Evolutionary conservation across 2,329 filamentous ascomycete species (phyloP).

Genomic region (Aspergillus persii): DNA sequence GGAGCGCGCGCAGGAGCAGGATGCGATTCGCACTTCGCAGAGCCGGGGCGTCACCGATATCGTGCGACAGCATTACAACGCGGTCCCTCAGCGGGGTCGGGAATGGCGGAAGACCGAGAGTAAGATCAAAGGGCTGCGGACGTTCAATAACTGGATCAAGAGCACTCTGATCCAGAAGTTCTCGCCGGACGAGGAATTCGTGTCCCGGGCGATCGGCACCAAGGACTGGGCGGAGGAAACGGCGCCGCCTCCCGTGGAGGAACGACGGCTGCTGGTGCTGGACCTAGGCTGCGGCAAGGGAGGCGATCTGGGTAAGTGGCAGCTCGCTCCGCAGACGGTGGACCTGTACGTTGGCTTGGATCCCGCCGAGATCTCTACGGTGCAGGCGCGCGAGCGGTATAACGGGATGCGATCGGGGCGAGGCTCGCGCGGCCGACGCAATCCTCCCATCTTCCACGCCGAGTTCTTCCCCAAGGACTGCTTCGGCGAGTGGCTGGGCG

Average conservation of each 20-base stretch:
- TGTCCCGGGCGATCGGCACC: slow-evolving; percentile 49
- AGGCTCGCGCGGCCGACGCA: slow-evolving; percentile 54
- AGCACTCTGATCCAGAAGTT: slow-evolving; percentile 97
- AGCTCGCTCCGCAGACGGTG: slow-evolving; percentile 86
- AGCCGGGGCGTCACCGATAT: slow-evolving; percentile 73
- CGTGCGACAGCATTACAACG: slow-evolving; percentile 92
- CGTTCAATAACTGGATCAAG: slow-evolving; percentile 99
- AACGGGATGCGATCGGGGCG: slow-evolving; percentile 63
- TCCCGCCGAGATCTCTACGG: slow-evolving; percentile 86
- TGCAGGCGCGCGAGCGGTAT: slow-evolving; percentile 85
- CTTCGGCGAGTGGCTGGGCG: slow-evolving; percentile 78
- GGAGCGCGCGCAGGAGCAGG: slow-evolving; percentile 41
- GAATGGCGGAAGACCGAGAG: slow-evolving; percentile 95
- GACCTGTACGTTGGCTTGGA: slow-evolving; percentile 92
- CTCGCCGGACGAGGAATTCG: slow-evolving; percentile 73
- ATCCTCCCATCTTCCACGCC: slow-evolving; percentile 69
- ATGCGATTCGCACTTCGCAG: slow-evolving; percentile 34
- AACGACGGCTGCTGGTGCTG: slow-evolving; percentile 71
- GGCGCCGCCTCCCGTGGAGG: slow-evolving; percentile 29
- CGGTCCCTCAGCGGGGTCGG: slow-evolving; percentile 85
- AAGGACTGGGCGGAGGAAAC: slow-evolving; percentile 45
- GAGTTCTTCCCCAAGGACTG: slow-evolving; percentile 91
- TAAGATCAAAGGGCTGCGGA: slow-evolving; percentile 88
- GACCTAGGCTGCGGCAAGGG: slow-evolving; percentile 97
- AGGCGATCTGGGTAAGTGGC: slow-evolving; percentile 93